These are phyloP conservation scores for Stemphylium beticola DNA, from an alignment of 2,329 filamentous ascomycete genomes.

Conservation along the genomic window DNA sequence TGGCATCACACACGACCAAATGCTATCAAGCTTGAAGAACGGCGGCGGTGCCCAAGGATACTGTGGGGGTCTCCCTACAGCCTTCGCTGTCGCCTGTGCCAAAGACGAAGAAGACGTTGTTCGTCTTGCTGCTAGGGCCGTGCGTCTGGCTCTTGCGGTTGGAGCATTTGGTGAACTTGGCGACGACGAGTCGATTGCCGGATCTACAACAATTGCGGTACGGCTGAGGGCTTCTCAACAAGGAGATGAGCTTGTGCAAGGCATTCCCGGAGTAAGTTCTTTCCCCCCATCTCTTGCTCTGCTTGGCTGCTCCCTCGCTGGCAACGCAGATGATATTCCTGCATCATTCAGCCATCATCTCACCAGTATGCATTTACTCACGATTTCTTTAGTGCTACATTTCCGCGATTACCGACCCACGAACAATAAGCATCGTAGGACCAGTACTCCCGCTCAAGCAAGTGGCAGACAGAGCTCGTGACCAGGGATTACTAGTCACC, in stretches of 20 bases:
- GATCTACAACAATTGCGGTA: conserved; percentile 25
- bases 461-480: conserved; percentile 14
- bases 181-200: conserved; percentile 20
- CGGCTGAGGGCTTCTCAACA: conserved; percentile 21
- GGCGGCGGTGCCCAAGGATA: conserved; percentile 26
- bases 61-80: conserved; percentile 17
- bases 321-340: neutral
- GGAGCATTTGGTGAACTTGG: conserved; percentile 20
- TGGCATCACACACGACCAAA: conserved; percentile 15
- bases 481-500: conserved; percentile 17
- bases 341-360: neutral
- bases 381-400: conserved; percentile 18
- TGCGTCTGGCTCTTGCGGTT: conserved; percentile 19
- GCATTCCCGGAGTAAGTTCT: conserved; percentile 23
- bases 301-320: neutral
- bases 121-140: conserved; percentile 10
- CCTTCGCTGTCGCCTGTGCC: conserved; percentile 20
- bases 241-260: conserved; percentile 22
- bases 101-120: conserved; percentile 23
- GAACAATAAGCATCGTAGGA: conserved; percentile 30
- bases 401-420: conserved; percentile 32
- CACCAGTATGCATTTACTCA: conserved; percentile 3
- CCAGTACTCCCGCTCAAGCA: conserved; percentile 14
- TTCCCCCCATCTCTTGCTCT: neutral
- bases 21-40: conserved; percentile 13